Conservation (phyloP, 2,329 filamentous ascomycete species). For the Grosmannia clavigera region DNA sequence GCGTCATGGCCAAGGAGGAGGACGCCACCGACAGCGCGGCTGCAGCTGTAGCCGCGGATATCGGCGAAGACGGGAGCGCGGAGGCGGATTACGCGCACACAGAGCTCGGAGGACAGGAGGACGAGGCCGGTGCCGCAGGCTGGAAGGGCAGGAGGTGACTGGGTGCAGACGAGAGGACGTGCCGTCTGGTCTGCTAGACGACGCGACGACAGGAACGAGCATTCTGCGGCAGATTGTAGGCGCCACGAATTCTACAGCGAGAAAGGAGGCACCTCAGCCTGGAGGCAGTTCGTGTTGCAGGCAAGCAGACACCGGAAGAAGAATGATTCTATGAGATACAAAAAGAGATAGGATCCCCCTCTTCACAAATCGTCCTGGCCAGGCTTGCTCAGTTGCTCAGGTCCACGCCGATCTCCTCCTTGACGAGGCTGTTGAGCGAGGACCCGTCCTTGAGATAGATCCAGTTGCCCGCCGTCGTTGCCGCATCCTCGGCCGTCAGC, state of each 20-base stretch:
- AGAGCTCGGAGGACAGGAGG: background rate
- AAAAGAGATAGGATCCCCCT: no score
- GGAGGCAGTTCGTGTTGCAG: no score
- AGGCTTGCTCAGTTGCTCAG: slow-evolving; percentile 27
- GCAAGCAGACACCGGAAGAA: no score
- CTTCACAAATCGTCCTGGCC: background rate
- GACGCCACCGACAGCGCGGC: slow-evolving; percentile 12
- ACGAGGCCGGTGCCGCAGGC: background rate
- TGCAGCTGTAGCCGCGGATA: background rate
- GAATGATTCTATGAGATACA: no score
- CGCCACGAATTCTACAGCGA: no score
- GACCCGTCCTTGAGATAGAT: slow-evolving; percentile 77
- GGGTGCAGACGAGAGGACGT: background rate
- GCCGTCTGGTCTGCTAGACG: no score
- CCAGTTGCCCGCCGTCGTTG: slow-evolving; percentile 69
- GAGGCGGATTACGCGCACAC: background rate
- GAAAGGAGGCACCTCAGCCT: background rate
- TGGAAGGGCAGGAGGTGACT: background rate
- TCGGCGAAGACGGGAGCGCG: background rate
- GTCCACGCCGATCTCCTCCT: slow-evolving; percentile 62
- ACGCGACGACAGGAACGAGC: no score
- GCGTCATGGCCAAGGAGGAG: slow-evolving; percentile 65
- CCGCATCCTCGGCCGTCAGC: slow-evolving; percentile 18
- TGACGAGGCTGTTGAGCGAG: slow-evolving; percentile 59
- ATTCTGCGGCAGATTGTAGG: no score